A percentile compares a stretch with the other conserved stretches of the same genome.
phyloP scores from a whole-genome alignment of 2,329 filamentous ascomycete genomes.

The Taxawa tesnikishii region DNA sequence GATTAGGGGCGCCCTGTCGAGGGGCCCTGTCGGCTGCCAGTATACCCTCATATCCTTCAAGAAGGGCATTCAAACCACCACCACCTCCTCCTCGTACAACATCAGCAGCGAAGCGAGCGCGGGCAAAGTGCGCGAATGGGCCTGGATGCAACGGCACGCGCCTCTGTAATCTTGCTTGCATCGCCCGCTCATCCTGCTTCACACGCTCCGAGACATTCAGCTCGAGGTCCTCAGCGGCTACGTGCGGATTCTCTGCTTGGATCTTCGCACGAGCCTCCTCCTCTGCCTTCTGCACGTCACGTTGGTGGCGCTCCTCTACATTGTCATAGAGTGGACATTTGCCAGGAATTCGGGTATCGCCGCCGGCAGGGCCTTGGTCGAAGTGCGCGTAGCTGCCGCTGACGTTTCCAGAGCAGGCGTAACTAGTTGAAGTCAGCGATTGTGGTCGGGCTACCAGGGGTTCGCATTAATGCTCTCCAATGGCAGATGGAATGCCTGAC shows the following conservation, averaged over 20 bases:
- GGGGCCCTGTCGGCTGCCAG: no score
- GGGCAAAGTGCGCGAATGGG: no score
- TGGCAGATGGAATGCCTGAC: no score
- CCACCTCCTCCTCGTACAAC: no score
- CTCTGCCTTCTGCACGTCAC: slow-evolving; percentile 53
- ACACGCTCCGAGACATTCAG: slow-evolving; percentile 43
- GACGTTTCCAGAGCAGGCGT: slow-evolving; percentile 55
- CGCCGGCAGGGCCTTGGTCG: slow-evolving; percentile 34
- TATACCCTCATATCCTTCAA: no score
- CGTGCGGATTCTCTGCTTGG: slow-evolving; percentile 45
- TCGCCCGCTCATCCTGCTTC: background rate
- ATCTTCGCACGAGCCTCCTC: slow-evolving; percentile 43
- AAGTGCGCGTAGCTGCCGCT: slow-evolving; percentile 62
- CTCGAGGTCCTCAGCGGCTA: slow-evolving; percentile 46
- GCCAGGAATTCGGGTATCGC: slow-evolving; percentile 26
- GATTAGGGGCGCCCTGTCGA: no score
- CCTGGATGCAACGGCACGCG: no score
- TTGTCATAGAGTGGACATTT: slow-evolving; percentile 60
- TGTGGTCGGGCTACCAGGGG: no score
- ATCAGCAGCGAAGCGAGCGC: no score
- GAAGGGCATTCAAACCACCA: no score
- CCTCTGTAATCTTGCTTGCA: background rate
- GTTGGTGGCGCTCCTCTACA: slow-evolving; percentile 44
- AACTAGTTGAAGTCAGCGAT: slow-evolving; percentile 23
- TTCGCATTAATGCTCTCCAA: no score